phyloP scores from a whole-genome alignment of 1,139 yeast species.

The Pichia terricola region DNA sequence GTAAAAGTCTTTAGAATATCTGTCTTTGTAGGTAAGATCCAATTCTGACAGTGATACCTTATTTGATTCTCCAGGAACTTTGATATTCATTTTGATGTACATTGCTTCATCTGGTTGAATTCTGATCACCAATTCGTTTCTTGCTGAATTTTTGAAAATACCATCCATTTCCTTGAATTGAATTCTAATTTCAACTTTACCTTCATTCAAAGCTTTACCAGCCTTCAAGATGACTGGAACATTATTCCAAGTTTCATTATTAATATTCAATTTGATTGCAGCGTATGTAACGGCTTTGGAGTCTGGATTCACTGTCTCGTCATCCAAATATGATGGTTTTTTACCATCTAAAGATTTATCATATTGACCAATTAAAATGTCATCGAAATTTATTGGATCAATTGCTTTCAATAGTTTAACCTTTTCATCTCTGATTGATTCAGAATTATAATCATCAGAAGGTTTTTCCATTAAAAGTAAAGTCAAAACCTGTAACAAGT shows the following conservation, averaged over 20 bases:
- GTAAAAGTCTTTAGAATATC: conserved; percentile 74
- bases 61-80: conserved; percentile 84
- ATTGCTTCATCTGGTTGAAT: conserved; percentile 93
- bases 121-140: conserved; percentile 89
- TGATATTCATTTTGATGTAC: conserved; percentile 83
- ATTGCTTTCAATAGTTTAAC: conserved; percentile 85
- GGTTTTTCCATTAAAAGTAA: conserved; percentile 95
- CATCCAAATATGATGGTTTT: conserved; percentile 88
- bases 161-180: conserved; percentile 83
- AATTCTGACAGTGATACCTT: conserved; percentile 79
- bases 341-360: conserved; percentile 73
- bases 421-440: conserved; percentile 91
- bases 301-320: conserved; percentile 73
- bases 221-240: conserved; percentile 95
- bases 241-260: conserved; percentile 96
- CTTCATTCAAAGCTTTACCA: conserved; percentile 89
- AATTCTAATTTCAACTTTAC: conserved; percentile 88
- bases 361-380: conserved; percentile 83
- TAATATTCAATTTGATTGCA: conserved; percentile 66
- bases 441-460: conserved; percentile 67
- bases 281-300: conserved; percentile 92
- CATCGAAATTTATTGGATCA: conserved; percentile 52
- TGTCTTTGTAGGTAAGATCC: conserved; percentile 73
- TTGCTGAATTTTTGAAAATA: conserved; percentile 68
- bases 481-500: conserved; percentile 84